A percentile compares a stretch with the other conserved stretches of the same genome.
These are phyloP conservation scores for Arbutus unedo DNA, from an alignment of 148 eudicot genomes.

Conservation along the genomic window DNA sequence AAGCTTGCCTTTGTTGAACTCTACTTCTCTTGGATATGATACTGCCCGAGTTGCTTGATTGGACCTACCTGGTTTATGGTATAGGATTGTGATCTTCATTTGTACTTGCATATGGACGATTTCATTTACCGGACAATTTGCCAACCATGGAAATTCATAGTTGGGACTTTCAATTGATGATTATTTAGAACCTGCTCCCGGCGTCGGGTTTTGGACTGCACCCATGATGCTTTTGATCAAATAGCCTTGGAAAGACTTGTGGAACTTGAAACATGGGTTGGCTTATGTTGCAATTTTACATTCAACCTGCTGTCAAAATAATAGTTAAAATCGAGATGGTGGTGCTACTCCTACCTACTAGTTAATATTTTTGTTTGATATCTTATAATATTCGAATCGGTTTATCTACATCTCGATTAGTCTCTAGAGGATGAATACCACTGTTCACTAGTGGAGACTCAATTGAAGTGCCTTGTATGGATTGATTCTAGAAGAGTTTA, in stretches of 20 bases:
- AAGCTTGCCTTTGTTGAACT: slow-evolving; percentile 10
- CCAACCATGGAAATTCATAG: neutral
- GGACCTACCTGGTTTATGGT: neutral
- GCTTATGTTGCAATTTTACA: neutral
- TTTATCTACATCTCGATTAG: too few species aligned
- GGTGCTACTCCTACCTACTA: neutral
- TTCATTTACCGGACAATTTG: neutral
- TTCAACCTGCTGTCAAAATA: neutral
- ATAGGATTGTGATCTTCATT: neutral
- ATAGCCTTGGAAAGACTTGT: neutral
- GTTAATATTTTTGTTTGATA: too few species aligned
- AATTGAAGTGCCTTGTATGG: too few species aligned
- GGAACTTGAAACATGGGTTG: neutral
- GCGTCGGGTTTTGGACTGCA: neutral
- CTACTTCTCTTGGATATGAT: neutral
- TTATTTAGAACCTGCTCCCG: too few species aligned
- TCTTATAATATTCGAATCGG: too few species aligned
- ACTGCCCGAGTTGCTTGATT: neutral
- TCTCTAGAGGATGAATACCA: too few species aligned
- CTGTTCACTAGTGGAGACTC: too few species aligned
- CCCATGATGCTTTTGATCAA: neutral
- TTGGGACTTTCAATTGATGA: neutral
- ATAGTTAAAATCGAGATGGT: neutral
- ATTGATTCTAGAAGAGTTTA: too few species aligned
- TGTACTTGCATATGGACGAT: neutral